A percentile compares a stretch with the other conserved stretches of the same genome.
Conservation (phyloP, 2,329 filamentous ascomycete species). For the Aspergillus hortae region DNA sequence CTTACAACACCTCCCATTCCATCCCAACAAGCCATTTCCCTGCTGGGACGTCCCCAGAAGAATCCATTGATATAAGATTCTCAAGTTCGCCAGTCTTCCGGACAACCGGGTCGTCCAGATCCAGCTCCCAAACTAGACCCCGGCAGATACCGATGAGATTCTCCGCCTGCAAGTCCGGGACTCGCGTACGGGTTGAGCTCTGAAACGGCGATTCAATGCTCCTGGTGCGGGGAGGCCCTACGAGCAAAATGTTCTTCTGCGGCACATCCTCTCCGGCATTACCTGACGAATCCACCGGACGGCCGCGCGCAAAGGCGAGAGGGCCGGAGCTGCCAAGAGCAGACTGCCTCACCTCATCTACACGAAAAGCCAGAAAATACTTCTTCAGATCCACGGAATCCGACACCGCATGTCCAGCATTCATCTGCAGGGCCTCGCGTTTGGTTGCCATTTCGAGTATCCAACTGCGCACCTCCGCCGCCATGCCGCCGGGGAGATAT, state of each 20-base stretch:
- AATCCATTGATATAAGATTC: background rate
- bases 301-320: conserved; percentile 21
- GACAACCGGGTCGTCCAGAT: conserved; percentile 16
- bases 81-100: background rate
- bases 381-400: background rate
- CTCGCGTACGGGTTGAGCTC: background rate
- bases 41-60: background rate
- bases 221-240: conserved; percentile 23
- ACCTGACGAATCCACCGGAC: background rate
- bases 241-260: conserved; percentile 22
- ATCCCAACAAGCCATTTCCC: conserved; percentile 35
- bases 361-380: conserved; percentile 19
- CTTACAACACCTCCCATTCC: conserved; percentile 37
- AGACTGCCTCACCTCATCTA: conserved; percentile 14
- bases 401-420: background rate
- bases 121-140: conserved; percentile 35
- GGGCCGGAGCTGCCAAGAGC: conserved; percentile 23
- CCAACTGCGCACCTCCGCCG: conserved; percentile 40
- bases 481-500: conserved; percentile 39
- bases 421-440: conserved; percentile 18
- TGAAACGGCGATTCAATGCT: conserved; percentile 2
- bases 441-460: conserved; percentile 36
- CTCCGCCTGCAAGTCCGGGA: conserved; percentile 13
- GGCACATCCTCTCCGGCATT: conserved; percentile 2
- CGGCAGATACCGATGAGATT: conserved; percentile 28